These are phyloP conservation scores for Mentha longifolia DNA, from an alignment of 257 asterid genomes.

Conservation along the genomic window DNA sequence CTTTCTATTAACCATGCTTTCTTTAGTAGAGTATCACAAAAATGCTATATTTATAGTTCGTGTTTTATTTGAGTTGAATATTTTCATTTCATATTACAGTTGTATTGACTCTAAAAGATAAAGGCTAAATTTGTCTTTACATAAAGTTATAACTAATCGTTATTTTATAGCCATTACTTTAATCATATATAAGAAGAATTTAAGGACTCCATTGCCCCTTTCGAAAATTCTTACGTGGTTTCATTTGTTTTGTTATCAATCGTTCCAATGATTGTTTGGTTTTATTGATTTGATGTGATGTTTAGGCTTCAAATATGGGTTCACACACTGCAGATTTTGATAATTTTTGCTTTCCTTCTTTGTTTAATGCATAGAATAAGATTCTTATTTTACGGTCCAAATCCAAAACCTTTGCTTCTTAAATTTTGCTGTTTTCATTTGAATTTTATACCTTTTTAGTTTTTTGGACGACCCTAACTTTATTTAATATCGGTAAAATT, in stretches of 20 bases:
- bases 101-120: neutral
- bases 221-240: neutral
- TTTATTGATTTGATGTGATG: neutral
- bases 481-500: neutral
- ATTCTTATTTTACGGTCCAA: neutral
- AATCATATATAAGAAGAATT: neutral
- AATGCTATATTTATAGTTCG: too few species aligned
- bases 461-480: neutral
- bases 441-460: neutral
- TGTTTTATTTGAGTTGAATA: too few species aligned
- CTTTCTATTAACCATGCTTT: neutral
- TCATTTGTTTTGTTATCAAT: neutral
- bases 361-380: neutral
- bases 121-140: neutral
- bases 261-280: neutral
- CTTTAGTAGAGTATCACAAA: neutral
- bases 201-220: neutral
- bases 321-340: neutral
- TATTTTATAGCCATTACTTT: too few species aligned
- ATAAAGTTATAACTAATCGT: neutral
- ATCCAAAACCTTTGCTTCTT: neutral
- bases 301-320: neutral
- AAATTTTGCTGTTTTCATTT: neutral
- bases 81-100: neutral
- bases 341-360: neutral